These are phyloP conservation scores for Auxenochlorella pyrenoidosa DNA, from an alignment of 139 green algal genomes.

Conservation along the genomic window DNA sequence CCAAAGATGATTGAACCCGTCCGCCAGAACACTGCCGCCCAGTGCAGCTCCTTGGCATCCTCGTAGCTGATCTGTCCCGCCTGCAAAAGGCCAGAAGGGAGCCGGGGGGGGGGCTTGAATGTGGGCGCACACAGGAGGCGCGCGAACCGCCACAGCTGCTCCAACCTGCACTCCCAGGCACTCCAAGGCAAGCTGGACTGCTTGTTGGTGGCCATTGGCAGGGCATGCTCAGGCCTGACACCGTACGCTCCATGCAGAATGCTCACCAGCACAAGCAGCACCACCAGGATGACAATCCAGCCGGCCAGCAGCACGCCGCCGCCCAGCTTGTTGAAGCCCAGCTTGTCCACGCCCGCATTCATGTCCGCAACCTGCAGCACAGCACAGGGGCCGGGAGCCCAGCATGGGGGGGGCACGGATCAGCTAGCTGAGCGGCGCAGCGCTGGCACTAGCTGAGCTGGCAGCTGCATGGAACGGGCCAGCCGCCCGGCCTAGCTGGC, in stretches of 20 bases:
- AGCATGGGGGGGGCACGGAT: background rate
- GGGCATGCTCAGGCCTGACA: too few species aligned
- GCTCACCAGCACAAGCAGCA: constrained; percentile 37
- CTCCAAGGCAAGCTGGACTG: background rate
- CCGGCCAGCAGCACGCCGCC: constrained; percentile 64
- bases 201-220: too few species aligned
- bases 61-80: constrained; percentile 52
- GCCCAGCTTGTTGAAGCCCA: constrained; percentile 66
- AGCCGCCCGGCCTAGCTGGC: too few species aligned
- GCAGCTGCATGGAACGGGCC: too few species aligned
- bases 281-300: constrained; percentile 72
- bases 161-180: background rate
- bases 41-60: constrained; percentile 69
- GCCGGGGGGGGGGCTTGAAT: background rate
- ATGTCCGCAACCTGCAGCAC: constrained; percentile 22
- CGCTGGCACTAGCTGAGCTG: background rate
- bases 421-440: background rate
- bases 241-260: too few species aligned
- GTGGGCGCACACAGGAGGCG: too few species aligned
- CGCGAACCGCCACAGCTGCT: too few species aligned
- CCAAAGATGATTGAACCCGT: constrained; percentile 95
- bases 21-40: constrained; percentile 90
- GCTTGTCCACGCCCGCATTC: constrained; percentile 58
- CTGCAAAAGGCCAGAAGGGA: too few species aligned
- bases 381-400: too few species aligned